phyloP scores from a whole-genome alignment of 345 rosid species.

The Barbarea vulgaris region DNA sequence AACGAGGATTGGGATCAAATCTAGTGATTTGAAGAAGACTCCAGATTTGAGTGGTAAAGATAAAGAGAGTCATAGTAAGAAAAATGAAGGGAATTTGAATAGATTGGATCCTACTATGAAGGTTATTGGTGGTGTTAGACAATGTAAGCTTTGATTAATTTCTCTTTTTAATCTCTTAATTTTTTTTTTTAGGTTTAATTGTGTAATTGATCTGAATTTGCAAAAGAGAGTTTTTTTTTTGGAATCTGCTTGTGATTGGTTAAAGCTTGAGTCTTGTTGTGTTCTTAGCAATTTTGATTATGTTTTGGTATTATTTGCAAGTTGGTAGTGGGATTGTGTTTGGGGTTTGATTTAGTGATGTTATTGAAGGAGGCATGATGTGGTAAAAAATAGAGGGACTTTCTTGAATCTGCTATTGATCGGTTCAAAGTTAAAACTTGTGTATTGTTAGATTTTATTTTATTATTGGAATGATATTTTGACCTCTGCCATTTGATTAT shows the following conservation, averaged over 20 bases:
- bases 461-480: background rate
- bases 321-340: no score
- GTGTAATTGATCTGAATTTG: no score
- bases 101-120: conserved; percentile 39
- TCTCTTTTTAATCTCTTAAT: background rate
- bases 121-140: conserved; percentile 44
- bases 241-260: background rate
- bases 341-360: no score
- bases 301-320: no score
- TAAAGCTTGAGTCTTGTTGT: no score
- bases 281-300: no score
- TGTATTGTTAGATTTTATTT: no score
- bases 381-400: background rate
- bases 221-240: no score
- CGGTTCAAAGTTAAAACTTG: no score
- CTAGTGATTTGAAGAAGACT: conserved; percentile 14
- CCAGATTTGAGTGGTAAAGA: conserved; percentile 15
- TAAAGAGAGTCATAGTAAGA: conserved; percentile 27
- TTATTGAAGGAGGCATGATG: background rate
- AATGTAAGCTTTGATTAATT: conserved; percentile 32
- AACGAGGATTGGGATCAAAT: conserved; percentile 53
- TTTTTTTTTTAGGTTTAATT: background rate
- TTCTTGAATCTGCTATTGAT: background rate
- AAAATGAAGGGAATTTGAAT: conserved; percentile 38
- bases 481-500: background rate